Percentiles rank a stretch among this genome's conserved stretches.
Evolutionary conservation across 108 stramenopile genomes (phyloP).

Genomic region (Cyclotella kingstonii): DNA sequence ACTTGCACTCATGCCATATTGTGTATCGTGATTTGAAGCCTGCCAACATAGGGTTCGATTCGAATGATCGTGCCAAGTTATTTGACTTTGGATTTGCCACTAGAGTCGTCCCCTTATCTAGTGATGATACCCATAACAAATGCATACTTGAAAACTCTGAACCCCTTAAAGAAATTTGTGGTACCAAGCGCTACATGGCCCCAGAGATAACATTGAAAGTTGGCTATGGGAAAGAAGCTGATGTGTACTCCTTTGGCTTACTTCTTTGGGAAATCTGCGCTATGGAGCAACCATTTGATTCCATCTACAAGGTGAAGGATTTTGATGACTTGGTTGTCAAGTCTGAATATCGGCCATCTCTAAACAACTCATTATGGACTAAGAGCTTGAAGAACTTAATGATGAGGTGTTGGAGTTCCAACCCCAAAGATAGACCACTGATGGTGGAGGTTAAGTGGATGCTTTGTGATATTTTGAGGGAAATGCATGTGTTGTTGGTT

Average conservation of each 20-base stretch:
- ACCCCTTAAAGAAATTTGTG: constrained; percentile 33
- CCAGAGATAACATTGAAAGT: constrained; percentile 29
- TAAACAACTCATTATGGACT: constrained; percentile 32
- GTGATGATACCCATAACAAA: not conserved
- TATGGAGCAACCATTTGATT: constrained; percentile 46
- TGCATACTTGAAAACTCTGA: not conserved
- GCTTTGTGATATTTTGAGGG: not conserved
- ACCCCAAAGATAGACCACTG: constrained; percentile 29
- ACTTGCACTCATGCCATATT: constrained; percentile 46
- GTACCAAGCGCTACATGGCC: constrained; percentile 51
- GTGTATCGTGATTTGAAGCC: constrained; percentile 63
- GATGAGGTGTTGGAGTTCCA: constrained; percentile 39
- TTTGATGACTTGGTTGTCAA: constrained; percentile 46
- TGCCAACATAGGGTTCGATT: constrained; percentile 54
- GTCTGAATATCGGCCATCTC: constrained; percentile 34
- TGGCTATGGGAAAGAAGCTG: constrained; percentile 43
- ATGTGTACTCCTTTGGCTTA: constrained; percentile 64
- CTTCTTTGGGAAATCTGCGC: constrained; percentile 55
- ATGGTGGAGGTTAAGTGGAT: constrained; percentile 26
- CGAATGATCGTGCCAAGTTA: constrained; percentile 20
- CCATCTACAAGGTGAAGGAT: constrained; percentile 29
- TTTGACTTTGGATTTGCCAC: constrained; percentile 71
- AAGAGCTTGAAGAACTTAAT: constrained; percentile 23
- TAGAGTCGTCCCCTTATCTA: constrained; percentile 1
- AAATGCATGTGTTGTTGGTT: too few relatives aligned